Base-by-base conservation (phyloP, 208 protist genomes). In the Entamoeba moshkovskii region DNA sequence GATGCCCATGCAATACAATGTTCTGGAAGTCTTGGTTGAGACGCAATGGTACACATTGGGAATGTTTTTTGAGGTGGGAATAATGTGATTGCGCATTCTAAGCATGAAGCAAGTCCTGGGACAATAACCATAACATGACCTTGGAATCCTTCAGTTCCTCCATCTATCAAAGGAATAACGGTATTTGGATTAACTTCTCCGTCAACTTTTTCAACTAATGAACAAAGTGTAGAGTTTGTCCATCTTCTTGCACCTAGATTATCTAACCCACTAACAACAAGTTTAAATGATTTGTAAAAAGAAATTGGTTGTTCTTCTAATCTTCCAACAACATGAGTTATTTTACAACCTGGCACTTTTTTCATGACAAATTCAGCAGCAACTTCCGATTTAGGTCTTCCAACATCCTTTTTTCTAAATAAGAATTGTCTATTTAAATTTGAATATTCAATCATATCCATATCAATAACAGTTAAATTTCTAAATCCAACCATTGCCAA, bases 191-290 rank as follows among this genome's bases (percentile, higher is more conserved):
- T 3, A 38, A 66, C 33, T 47, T 46, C 93, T 2, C 59, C 59
- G 29, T 73, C 29, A 8, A 1, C 29, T 3, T 29, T 95, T 92
- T 96, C n/a, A 18, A 96, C 46, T 29, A 73, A 73, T 25, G 96
- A 92, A 73, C 59, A 38, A 52, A 96, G 29, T 59, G 48, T 45
- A 95, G 45, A 45, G n/a, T 94, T 95, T 1, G 93, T 38, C 25
- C n/a, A 48, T 44, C 92, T 22, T 42, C 95, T 16, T 42, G 95
- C 95, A 4, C 73, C 91, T 93, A 98, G 94, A 96, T 99, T 99
- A 96, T 99, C 99, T 11, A 99, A 97, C 16, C 98, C 98, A 95
- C 97, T 97, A 29, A 98, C 94, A 2, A 98, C 97, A 22, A 98
- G 52, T 66, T 97, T 92, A 92, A 98, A 98, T 46, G 93, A 45